Percentiles rank a stretch among this genome's conserved stretches.
These are phyloP conservation scores for Coemansia sp. DNA, from an alignment of 192 early-diverging fungal species.

Conservation along the genomic window DNA sequence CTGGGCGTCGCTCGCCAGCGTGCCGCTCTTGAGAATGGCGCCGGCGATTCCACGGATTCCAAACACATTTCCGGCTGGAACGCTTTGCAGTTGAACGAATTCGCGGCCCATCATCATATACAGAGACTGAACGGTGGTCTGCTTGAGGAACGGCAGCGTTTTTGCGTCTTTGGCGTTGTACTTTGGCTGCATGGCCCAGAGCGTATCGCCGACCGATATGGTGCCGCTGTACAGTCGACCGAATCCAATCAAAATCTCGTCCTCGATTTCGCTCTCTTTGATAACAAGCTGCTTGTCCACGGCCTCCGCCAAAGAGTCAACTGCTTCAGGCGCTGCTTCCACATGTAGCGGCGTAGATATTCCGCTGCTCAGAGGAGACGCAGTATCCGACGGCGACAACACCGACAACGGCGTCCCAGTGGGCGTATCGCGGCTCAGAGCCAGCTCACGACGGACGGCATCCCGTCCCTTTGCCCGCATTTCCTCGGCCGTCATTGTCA, in stretches of 20 bases:
- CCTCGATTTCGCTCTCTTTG: conserved; percentile 36
- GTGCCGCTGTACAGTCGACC: conserved; percentile 91
- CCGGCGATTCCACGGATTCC: conserved; percentile 88
- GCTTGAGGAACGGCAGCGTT: conserved; percentile 56
- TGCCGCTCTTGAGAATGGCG: conserved; percentile 92
- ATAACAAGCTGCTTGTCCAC: conserved; percentile 31
- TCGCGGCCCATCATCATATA: conserved; percentile 99
- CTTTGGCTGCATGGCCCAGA: conserved; percentile 93
- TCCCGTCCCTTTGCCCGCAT: conserved; percentile 73
- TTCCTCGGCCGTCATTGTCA: conserved; percentile 80
- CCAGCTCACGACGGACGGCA: conserved; percentile 52
- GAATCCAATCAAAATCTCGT: conserved; percentile 84
- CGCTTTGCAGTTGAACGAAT: conserved; percentile 74
- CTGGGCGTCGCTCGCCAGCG: conserved; percentile 68
- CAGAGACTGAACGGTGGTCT: conserved; percentile 73
- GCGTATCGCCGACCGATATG: conserved; percentile 77
- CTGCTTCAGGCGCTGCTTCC: neutral
- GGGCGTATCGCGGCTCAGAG: conserved; percentile 22
- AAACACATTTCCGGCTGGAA: conserved; percentile 95
- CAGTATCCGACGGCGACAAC: conserved; percentile 8
- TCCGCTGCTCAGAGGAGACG: conserved; percentile 36
- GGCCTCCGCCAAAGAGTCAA: conserved; percentile 32
- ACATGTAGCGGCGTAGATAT: conserved; percentile 19
- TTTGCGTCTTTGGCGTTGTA: conserved; percentile 69
- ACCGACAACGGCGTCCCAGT: conserved; percentile 25